Percentiles rank a stretch among this genome's conserved stretches.
Conservation (phyloP, 768 basidiomycete genomes). For the Tulasnella calospora region DNA sequence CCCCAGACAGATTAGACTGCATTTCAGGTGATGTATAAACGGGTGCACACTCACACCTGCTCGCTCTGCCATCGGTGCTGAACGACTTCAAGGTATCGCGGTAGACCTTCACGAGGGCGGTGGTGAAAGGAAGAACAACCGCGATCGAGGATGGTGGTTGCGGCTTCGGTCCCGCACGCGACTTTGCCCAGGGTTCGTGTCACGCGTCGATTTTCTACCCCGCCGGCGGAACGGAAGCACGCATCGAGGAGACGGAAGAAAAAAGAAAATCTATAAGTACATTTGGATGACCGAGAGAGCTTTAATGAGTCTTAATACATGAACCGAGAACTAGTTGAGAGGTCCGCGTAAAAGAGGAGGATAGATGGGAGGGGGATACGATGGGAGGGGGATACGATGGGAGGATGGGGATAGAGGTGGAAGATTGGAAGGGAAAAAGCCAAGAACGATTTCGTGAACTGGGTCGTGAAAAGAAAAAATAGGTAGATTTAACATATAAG, state of each 20-base stretch:
- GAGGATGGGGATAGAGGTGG: too few species aligned
- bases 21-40: too few species aligned
- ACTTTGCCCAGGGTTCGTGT: neutral
- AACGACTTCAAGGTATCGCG: neutral
- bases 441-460: neutral
- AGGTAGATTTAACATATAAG: constrained; percentile 1
- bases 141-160: constrained; percentile 4
- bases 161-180: constrained; percentile 6
- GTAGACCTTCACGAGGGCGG: neutral
- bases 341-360: neutral
- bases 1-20: neutral
- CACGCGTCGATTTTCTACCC: neutral
- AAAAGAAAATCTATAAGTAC: neutral
- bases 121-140: constrained; percentile 3
- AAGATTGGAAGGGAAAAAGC: too few species aligned
- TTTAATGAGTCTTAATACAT: neutral
- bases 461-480: neutral
- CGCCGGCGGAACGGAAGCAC: neutral
- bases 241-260: neutral
- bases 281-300: neutral
- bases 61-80: neutral
- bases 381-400: neutral
- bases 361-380: neutral
- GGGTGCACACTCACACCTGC: constrained; percentile 12
- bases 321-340: neutral